Evolutionary conservation across 345 rosid species (phyloP).

Genomic region (Triadica sebifera): DNA sequence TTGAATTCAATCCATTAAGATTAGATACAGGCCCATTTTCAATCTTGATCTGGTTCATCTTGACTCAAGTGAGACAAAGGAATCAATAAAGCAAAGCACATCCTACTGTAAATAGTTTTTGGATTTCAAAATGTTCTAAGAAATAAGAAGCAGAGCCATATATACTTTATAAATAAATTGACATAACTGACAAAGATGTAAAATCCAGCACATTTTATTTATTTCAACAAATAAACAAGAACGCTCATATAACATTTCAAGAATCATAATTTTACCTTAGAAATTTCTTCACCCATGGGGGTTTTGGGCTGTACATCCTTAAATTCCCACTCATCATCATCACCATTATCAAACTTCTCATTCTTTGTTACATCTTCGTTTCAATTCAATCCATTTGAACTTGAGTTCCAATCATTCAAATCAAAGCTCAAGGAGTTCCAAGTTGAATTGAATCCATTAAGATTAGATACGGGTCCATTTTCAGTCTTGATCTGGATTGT

Average conservation of each 20-base stretch:
- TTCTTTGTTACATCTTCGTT: background rate
- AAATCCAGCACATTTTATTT: background rate
- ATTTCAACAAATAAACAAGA: constrained; percentile 1
- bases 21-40: constrained; percentile 19
- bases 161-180: background rate
- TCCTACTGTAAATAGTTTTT: background rate
- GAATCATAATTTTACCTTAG: constrained; percentile 28
- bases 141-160: background rate
- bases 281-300: constrained; percentile 6
- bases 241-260: background rate
- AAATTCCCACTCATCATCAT: constrained; percentile 44
- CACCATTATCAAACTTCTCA: background rate
- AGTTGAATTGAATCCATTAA: too few relatives aligned
- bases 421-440: too few relatives aligned
- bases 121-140: background rate
- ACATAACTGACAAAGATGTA: background rate
- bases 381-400: constrained; percentile 26
- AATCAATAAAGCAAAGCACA: constrained; percentile 14
- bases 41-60: constrained; percentile 21
- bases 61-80: constrained; percentile 11
- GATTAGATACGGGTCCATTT: too few relatives aligned
- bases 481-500: too few relatives aligned
- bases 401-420: background rate
- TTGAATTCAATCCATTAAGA: constrained; percentile 21
- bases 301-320: constrained; percentile 26